A percentile compares a stretch with the other conserved stretches of the same genome.
Conservation (phyloP, 345 rosid species). For the Pistacia atlantica region DNA sequence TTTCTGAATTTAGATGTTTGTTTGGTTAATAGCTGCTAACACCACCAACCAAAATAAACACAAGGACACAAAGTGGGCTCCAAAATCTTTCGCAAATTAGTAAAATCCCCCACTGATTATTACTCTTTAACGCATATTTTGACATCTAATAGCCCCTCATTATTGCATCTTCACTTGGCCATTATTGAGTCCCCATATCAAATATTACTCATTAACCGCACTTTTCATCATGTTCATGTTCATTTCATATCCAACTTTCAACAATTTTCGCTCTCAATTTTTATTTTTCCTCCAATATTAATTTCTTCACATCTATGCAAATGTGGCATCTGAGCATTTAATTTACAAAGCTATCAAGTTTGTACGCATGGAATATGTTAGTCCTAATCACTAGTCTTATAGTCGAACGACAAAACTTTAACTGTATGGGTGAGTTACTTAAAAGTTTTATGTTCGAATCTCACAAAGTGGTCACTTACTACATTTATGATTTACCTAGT, state of each 20-base stretch:
- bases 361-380: too few species aligned
- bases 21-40: too few species aligned
- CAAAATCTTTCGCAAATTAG: constrained; percentile 11
- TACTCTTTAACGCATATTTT: constrained; percentile 8
- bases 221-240: background rate
- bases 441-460: too few species aligned
- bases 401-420: too few species aligned
- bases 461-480: too few species aligned
- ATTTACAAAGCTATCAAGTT: too few species aligned
- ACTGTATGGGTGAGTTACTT: too few species aligned
- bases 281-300: background rate
- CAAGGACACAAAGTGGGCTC: background rate
- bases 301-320: background rate
- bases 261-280: background rate
- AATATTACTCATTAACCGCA: background rate
- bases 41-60: constrained; percentile 1
- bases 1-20: too few species aligned
- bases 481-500: too few species aligned
- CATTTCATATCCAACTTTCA: too few species aligned
- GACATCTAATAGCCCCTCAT: constrained; percentile 2
- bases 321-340: too few species aligned
- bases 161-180: background rate
- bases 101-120: background rate
- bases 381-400: too few species aligned
- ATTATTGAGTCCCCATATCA: background rate